A percentile compares a stretch with the other conserved stretches of the same genome.
phyloP scores from a whole-genome alignment of 2,329 filamentous ascomycete species.

The Pezicula neosporulosa region DNA sequence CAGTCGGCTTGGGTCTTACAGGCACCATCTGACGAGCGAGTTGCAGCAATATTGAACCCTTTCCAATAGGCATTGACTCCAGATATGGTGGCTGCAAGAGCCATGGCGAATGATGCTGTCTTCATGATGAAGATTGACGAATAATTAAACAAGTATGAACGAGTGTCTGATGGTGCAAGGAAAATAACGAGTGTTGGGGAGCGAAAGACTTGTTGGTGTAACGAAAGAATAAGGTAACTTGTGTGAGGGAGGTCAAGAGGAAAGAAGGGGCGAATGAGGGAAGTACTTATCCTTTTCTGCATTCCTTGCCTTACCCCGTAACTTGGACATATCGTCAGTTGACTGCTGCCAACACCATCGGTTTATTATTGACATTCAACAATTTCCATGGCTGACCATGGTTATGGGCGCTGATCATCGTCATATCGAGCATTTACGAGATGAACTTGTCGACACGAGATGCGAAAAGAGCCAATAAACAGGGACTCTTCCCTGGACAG shows the following conservation, averaged over 20 bases:
- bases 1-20: slow-evolving; percentile 69
- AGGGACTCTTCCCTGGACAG: not conserved
- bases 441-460: not conserved
- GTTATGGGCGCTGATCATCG: not conserved
- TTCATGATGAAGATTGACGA: slow-evolving; percentile 16
- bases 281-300: not conserved
- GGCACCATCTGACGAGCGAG: slow-evolving; percentile 39
- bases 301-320: too few species aligned
- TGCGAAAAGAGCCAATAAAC: not conserved
- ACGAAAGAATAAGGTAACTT: too few species aligned
- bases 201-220: too few species aligned
- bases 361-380: too few species aligned
- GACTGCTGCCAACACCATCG: not conserved
- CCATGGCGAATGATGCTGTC: slow-evolving; percentile 21
- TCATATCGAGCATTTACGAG: not conserved
- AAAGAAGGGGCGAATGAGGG: not conserved
- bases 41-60: slow-evolving; percentile 39
- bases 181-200: not conserved
- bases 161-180: not conserved
- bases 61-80: slow-evolving; percentile 34
- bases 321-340: too few species aligned
- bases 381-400: not conserved
- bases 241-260: not conserved
- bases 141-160: not conserved
- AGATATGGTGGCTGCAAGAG: slow-evolving; percentile 28